Evolutionary conservation across 1,284 basidiomycete genomes (phyloP), one percentile per base, ranked within the genome.

Genomic region (Pholiota adiposa): DNA sequence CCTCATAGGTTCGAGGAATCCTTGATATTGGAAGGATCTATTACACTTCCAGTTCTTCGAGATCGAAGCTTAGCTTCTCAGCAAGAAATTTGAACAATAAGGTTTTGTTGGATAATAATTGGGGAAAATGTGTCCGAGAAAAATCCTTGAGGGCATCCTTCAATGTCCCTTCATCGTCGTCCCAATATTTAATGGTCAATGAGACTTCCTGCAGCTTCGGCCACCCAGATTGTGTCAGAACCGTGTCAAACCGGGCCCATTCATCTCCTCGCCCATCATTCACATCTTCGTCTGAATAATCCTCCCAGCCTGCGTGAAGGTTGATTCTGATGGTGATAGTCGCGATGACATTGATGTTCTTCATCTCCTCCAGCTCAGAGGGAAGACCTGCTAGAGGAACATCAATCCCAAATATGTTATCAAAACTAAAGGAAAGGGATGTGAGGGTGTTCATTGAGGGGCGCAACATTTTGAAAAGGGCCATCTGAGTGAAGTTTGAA

Each of bases 231-330:
- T 54, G 40, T 8, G 41, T 31, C 4, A 65, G 54, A 12, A 52
- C 52, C 4, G 53, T 29, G 18, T 61, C 61, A 8, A 65, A 58
- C 23, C 21, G 33, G 1, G 46, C 58, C 59, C 63, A 62, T 19
- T 58, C 58, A 29, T 60, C 56, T 40, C 56, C 59, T 36, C 16
- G 33, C 36, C 44, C 27, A 36, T 48, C 60, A 18, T 49, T n/a
- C 41, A 6, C 7, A 31, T 5, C 29, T 31, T 31, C 11, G 29
- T 31, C 29, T 31, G 5, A 11, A 11, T 31, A 11, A 4, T 31
- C 29, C 29, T 31, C 29, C 29, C 29, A 18, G 19, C 38, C 54
- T 14, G 21, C 41, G 12, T 52, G 14, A 14, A 64, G 25, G 18
- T 29, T 25, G 11, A 62, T 46, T 4, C 19, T 9, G 12, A 64